Evolutionary conservation across 345 rosid genomes (phyloP), one percentile per base, ranked within the genome.

Genomic region (Euphorbia pulcherrima): DNA sequence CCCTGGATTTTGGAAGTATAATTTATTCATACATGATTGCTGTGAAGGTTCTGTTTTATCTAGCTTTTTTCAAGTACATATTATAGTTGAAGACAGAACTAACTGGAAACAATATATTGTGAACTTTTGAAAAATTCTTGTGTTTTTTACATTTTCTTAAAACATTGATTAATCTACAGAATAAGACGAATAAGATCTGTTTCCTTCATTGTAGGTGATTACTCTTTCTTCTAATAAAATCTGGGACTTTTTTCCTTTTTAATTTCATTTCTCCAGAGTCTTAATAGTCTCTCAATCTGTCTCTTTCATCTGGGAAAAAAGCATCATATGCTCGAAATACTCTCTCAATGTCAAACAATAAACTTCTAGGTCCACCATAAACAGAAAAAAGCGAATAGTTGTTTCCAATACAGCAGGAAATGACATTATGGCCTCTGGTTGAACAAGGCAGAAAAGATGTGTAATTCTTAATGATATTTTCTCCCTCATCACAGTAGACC

Each of bases 351-450:
- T 62, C 59, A 41, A 70, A 33, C 33, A 12, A 28, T 35, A 41
- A 65, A 35, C 23, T 46, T 28, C 29, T 66, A 29, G 78, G 80
- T 77, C 82, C 83, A 68, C 83, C 77, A 68, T 70, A 60, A 56
- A 67, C 21, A 54, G 69, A 64, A 76, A 69, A 57, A 75, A 77
- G 60, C 30, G 4, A 72, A 82, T 61, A 73, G 80, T 75, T 35
- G 62, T 66, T 65, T 73, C 73, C 82, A 77, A 75, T 73, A 63
- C 71, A 52, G 68, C 68, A 52, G 70, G 65, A 63, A 24, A 78
- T 64, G 35, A 78, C 67, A 60, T n/a, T n/a, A n/a, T n/a, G n/a
- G n/a, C n/a, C n/a, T n/a, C n/a, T n/a, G n/a, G n/a, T n/a, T n/a
- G n/a, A n/a, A 24, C 65, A 68, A 17, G 21, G 26, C 62, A 0